These are phyloP conservation scores for Suillus tomentosus DNA, from an alignment of 768 basidiomycete genomes.

Conservation along the genomic window DNA sequence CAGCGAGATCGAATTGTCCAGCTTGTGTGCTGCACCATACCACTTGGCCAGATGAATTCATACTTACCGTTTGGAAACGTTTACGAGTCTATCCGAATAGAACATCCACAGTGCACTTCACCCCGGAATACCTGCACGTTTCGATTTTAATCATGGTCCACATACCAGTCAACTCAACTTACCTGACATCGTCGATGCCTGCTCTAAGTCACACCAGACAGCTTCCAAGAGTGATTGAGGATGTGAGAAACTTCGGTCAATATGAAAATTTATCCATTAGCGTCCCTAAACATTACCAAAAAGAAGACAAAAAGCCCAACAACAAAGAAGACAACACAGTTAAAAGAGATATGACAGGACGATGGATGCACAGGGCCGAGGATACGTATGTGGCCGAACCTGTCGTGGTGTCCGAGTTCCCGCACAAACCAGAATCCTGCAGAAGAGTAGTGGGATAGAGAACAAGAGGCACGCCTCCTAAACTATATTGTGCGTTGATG, in stretches of 20 bases:
- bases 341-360: constrained; percentile 2
- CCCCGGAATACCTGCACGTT: background rate
- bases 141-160: background rate
- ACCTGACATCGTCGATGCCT: background rate
- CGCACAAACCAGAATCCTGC: constrained; percentile 41
- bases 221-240: background rate
- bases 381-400: constrained; percentile 14
- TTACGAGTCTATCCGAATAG: background rate
- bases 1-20: background rate
- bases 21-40: background rate
- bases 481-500: constrained; percentile 61
- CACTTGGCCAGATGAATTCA: background rate
- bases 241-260: background rate
- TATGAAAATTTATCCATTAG: background rate
- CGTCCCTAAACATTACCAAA: background rate
- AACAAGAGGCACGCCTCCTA: constrained; percentile 62
- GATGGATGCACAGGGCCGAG: background rate
- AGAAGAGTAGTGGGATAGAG: constrained; percentile 46
- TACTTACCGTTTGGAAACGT: background rate
- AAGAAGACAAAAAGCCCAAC: constrained; percentile 9
- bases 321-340: constrained; percentile 12
- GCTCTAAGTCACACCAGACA: too few species aligned
- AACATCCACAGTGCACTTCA: background rate
- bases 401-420: constrained; percentile 12
- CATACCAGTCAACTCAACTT: background rate